Base-by-base conservation (phyloP, 768 basidiomycete genomes). In the Amanita rubescens region DNA sequence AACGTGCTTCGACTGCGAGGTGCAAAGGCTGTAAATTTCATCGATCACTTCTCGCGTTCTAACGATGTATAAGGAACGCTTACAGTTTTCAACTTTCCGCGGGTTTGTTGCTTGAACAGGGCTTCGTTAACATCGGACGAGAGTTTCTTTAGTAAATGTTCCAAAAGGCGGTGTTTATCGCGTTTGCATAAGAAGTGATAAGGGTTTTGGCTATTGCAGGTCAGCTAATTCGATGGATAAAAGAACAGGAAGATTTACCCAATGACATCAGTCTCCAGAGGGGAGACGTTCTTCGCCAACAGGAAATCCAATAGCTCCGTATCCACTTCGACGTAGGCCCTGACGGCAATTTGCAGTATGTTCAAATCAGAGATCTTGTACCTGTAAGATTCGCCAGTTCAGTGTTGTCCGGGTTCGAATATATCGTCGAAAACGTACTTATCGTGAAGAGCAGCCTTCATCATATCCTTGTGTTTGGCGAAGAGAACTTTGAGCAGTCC, bases 141-240 rank as follows among this genome's bases (percentile, higher is more conserved):
- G 5, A 85, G 70, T 55, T 75, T 77, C 9, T 71, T 60, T 3
- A 82, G 60, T 1, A 80, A 59, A 59, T 79, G 71, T 22, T 72
- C 62, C 15, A 82, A 60, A 19, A 73, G 55, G 2, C 68, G 62
- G 4, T 57, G 53, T 10, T 68, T 46, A 41, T 65, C 65, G 0
- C 52, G 46, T 0, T 58, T 34, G 59, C 72, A 75, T 30, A 78
- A 60, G 14, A 73, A 63, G 62, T 85, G 83, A 55, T 74, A 77
- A 19, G 82, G 73, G 58, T 85, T 85, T 70, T 71, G 79, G 4
- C 81, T 85, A 53, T 10, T 44, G 14, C 27, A 30, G 15, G 37
- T 34, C 24, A 37, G n/a, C 17, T 10, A n/a, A n/a, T 41, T 32
- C 22, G 15, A 5, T 12, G 25, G 19, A 3, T 8, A 32, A 12